phyloP scores from a whole-genome alignment of 495 filamentous ascomycete genomes.

The Penicillium cataractarum region DNA sequence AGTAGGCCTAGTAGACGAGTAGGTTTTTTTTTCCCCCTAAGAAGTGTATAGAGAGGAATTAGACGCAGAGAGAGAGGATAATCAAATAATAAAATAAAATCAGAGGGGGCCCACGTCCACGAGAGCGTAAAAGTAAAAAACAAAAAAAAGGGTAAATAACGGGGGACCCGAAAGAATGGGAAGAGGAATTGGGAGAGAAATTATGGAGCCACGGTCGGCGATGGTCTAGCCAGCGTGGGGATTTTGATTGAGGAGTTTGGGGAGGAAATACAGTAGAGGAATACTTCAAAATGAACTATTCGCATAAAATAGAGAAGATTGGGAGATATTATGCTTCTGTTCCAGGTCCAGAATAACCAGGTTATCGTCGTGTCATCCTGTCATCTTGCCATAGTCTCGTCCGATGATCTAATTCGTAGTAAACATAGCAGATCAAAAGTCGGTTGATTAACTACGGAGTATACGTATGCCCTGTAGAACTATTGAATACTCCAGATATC shows the following conservation, averaged over 20 bases:
- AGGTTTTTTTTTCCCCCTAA: neutral
- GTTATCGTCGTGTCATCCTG: neutral
- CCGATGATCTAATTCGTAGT: neutral
- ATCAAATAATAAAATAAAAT: neutral
- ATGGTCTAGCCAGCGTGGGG: constrained; percentile 15
- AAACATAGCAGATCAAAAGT: too few relatives aligned
- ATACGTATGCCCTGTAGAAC: neutral
- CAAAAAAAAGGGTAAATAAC: neutral
- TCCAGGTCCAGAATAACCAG: too few relatives aligned
- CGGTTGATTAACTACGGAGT: too few relatives aligned
- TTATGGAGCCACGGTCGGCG: constrained; percentile 9
- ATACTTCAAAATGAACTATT: too few relatives aligned
- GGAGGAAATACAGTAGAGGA: too few relatives aligned
- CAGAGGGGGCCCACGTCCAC: neutral
- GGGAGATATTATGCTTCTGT: too few relatives aligned
- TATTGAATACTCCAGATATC: neutral
- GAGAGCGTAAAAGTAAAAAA: neutral
- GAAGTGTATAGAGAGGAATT: neutral
- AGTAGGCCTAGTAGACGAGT: neutral
- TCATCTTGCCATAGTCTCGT: neutral
- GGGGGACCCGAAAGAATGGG: constrained; percentile 12
- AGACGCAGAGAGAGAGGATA: neutral
- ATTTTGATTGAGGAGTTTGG: too few relatives aligned
- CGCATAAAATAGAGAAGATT: too few relatives aligned
- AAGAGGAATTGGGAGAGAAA: neutral